Conservation (phyloP, 352 stramenopile species). For the Pythium pyrilobum region DNA sequence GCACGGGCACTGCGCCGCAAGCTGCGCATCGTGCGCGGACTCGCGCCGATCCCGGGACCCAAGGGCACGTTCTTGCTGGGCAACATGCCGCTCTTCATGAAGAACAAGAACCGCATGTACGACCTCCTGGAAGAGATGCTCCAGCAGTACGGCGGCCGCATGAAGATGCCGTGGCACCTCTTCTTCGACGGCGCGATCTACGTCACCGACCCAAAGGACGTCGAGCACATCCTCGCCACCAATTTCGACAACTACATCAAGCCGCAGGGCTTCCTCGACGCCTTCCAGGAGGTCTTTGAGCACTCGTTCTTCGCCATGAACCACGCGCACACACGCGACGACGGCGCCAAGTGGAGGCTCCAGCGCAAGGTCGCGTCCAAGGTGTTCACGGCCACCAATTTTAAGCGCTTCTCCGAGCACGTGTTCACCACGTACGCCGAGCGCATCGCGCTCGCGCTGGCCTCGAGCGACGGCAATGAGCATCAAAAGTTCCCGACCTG, state of each 20-base stretch:
- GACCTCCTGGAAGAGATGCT: constrained; percentile 48
- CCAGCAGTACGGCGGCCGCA: constrained; percentile 34
- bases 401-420: constrained; percentile 39
- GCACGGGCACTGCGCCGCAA: constrained; percentile 32
- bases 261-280: constrained; percentile 58
- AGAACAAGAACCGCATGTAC: constrained; percentile 49
- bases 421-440: constrained; percentile 44
- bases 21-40: constrained; percentile 39
- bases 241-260: constrained; percentile 76
- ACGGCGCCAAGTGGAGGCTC: constrained; percentile 55
- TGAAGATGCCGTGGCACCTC: constrained; percentile 66
- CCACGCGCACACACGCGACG: constrained; percentile 39
- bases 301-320: constrained; percentile 76
- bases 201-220: constrained; percentile 51
- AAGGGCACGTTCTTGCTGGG: constrained; percentile 41
- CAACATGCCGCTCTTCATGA: constrained; percentile 47
- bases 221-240: constrained; percentile 59
- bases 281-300: constrained; percentile 58
- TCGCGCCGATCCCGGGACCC: constrained; percentile 36
- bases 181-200: constrained; percentile 64
- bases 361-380: constrained; percentile 84
- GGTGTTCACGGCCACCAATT: constrained; percentile 77
- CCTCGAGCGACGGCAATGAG: background rate
- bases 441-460: constrained; percentile 1
- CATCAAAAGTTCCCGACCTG: constrained; percentile 1